phyloP scores from a whole-genome alignment of 371 early-diverging fungal genomes.

The Mortierella sp. region DNA sequence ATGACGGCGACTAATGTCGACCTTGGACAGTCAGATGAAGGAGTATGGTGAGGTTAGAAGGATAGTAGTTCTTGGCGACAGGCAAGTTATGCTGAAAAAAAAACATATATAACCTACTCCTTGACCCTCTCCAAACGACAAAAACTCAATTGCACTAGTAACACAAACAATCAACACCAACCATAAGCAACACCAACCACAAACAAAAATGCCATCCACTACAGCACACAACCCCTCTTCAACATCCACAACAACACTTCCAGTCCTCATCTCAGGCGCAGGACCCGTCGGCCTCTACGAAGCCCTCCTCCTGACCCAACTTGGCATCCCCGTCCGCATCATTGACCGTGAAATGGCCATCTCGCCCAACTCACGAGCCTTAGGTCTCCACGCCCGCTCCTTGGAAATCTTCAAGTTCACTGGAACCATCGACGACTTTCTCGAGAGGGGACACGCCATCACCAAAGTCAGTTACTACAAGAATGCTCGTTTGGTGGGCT shows the following conservation, averaged over 20 bases:
- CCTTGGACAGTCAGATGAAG: neutral
- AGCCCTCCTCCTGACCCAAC: conserved; percentile 44
- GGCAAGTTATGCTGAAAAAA: neutral
- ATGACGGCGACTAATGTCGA: neutral
- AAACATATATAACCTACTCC: neutral
- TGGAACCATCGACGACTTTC: conserved; percentile 16
- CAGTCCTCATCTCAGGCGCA: conserved; percentile 51
- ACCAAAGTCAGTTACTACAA: conserved; percentile 11
- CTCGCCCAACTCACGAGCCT: conserved; percentile 32
- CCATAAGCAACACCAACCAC: neutral
- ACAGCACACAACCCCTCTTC: neutral
- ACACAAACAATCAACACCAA: neutral
- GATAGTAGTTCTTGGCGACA: neutral
- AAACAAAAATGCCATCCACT: neutral
- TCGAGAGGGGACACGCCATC: neutral
- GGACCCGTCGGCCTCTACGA: conserved; percentile 50
- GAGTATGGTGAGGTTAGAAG: neutral
- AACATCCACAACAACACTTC: neutral
- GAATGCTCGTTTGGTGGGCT: conserved; percentile 3
- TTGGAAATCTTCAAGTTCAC: conserved; percentile 38
- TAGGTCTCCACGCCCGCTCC: conserved; percentile 29
- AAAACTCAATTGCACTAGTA: neutral
- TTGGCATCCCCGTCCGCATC: conserved; percentile 34
- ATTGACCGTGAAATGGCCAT: conserved; percentile 29
- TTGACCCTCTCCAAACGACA: neutral